Evolutionary conservation across 1,139 yeast genomes (phyloP).

Genomic region (Lodderomyces oxycetoniae): DNA sequence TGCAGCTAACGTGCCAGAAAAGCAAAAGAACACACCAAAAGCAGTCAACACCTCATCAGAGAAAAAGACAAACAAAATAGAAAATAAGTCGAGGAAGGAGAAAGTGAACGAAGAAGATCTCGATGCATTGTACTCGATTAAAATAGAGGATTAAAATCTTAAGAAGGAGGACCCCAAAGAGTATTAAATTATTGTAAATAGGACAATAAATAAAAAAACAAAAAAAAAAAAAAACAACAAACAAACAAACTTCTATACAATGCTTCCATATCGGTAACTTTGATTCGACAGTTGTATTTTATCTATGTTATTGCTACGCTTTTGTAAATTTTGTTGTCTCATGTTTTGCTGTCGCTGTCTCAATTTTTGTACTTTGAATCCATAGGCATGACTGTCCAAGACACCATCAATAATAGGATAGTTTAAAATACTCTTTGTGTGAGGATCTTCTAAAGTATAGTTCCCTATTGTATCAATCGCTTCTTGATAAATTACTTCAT

Average conservation of each 20-base stretch:
- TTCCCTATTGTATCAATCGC: slow-evolving; percentile 37
- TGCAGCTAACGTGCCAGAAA: slow-evolving; percentile 12
- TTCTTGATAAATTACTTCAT: slow-evolving; percentile 31
- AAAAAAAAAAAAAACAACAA: slow-evolving; percentile 1
- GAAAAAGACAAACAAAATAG: slow-evolving; percentile 7
- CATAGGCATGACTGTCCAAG: slow-evolving; percentile 39
- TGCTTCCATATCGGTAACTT: slow-evolving; percentile 23
- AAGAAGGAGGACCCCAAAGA: background rate
- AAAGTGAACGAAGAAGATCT: slow-evolving; percentile 29
- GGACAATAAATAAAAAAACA: slow-evolving; percentile 1
- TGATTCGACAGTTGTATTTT: slow-evolving; percentile 12
- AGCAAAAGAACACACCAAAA: background rate
- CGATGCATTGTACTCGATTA: slow-evolving; percentile 40
- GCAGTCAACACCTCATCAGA: slow-evolving; percentile 4
- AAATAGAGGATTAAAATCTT: slow-evolving; percentile 32
- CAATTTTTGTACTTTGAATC: slow-evolving; percentile 40
- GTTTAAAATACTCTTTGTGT: slow-evolving; percentile 33
- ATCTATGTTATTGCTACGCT: slow-evolving; percentile 10
- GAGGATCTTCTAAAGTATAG: slow-evolving; percentile 35
- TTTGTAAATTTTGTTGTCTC: slow-evolving; percentile 19
- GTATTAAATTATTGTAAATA: background rate
- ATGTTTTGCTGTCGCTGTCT: slow-evolving; percentile 18
- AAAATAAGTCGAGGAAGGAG: slow-evolving; percentile 8
- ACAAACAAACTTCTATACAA: slow-evolving; percentile 16
- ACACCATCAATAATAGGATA: slow-evolving; percentile 46